These are phyloP conservation scores for Sinapis alba DNA, from an alignment of 441 rosid genomes.

Conservation along the genomic window DNA sequence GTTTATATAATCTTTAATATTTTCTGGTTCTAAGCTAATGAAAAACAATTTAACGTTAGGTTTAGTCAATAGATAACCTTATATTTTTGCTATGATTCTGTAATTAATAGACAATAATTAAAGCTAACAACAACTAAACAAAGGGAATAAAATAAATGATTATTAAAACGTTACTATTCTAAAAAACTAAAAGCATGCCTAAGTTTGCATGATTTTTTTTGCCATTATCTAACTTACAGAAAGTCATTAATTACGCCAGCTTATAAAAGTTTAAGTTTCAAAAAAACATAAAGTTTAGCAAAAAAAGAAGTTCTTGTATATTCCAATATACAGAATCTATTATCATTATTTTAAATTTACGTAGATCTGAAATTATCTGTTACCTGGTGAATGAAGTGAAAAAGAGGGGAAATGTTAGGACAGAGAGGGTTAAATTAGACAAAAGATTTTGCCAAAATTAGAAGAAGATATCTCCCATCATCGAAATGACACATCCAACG, in stretches of 20 bases:
- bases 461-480: constrained; percentile 39
- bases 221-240: not conserved
- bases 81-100: not conserved
- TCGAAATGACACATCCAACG: constrained; percentile 41
- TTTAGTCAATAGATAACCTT: not conserved
- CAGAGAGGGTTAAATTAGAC: constrained; percentile 43
- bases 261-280: too few species aligned
- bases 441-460: constrained; percentile 44
- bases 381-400: constrained; percentile 43
- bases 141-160: not conserved
- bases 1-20: not conserved
- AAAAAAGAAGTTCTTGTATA: not conserved
- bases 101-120: not conserved
- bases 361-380: constrained; percentile 22
- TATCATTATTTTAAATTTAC: not conserved
- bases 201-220: not conserved
- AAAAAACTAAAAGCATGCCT: not conserved
- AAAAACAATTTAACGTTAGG: not conserved
- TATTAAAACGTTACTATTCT: not conserved
- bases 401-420: constrained; percentile 40
- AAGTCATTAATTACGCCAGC: constrained; percentile 1
- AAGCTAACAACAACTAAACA: not conserved
- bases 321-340: too few species aligned
- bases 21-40: not conserved
- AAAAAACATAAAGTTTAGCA: not conserved